A percentile compares a stretch with the other conserved stretches of the same genome.
phyloP scores from a whole-genome alignment of 2,329 filamentous ascomycete species.

The Colletotrichum euphorbiae region DNA sequence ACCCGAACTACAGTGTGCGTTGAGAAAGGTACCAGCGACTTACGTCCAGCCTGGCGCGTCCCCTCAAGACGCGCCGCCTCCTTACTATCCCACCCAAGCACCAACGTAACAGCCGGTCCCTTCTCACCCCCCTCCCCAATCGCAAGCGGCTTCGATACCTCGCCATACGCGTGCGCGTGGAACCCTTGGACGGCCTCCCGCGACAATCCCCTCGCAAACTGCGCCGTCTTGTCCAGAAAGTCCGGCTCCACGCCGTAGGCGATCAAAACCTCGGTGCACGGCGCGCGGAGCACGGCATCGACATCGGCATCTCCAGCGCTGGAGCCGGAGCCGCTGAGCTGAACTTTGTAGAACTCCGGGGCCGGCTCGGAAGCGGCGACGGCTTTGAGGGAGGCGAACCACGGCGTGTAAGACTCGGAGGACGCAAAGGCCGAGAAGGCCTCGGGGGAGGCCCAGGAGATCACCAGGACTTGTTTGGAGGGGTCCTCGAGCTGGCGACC shows the following conservation, averaged over 20 bases:
- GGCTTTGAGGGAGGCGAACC: slow-evolving; percentile 52
- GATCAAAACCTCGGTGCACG: slow-evolving; percentile 54
- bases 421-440: slow-evolving; percentile 54
- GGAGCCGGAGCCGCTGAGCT: slow-evolving; percentile 5
- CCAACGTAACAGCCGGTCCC: slow-evolving; percentile 47
- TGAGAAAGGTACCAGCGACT: slow-evolving; percentile 14
- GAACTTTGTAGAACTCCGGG: slow-evolving; percentile 43
- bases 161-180: slow-evolving; percentile 49
- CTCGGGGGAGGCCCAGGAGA: slow-evolving; percentile 50
- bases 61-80: slow-evolving; percentile 51
- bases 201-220: slow-evolving; percentile 48
- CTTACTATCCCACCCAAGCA: slow-evolving; percentile 55
- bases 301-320: slow-evolving; percentile 2
- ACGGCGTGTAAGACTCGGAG: slow-evolving; percentile 55
- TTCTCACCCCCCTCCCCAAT: slow-evolving; percentile 44
- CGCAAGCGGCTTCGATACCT: slow-evolving; percentile 47
- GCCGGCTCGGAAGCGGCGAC: slow-evolving; percentile 40
- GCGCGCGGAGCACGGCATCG: slow-evolving; percentile 49
- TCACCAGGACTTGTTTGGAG: slow-evolving; percentile 47
- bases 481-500: slow-evolving; percentile 52
- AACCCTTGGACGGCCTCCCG: slow-evolving; percentile 44
- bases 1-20: too few relatives aligned
- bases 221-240: slow-evolving; percentile 37
- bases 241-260: slow-evolving; percentile 48
- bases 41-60: slow-evolving; percentile 43